phyloP scores from a whole-genome alignment of 257 asterid species.

The Leptodermis oblonga region DNA sequence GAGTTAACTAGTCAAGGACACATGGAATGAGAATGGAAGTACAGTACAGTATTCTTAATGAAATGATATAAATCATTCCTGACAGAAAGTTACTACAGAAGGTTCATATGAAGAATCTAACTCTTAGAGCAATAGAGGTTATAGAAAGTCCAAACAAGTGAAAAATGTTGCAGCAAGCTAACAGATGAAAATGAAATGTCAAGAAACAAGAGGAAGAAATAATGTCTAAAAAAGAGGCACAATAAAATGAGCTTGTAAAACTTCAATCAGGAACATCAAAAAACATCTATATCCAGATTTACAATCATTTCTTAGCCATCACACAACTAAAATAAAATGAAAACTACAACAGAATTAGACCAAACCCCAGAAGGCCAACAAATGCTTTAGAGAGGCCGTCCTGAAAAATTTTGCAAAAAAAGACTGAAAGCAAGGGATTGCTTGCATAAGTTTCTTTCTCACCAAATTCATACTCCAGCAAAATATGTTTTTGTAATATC shows the following conservation, averaged over 20 bases:
- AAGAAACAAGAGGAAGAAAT: neutral
- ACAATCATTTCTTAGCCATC: no score
- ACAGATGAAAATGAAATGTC: neutral
- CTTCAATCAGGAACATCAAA: neutral
- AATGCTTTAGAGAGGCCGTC: neutral
- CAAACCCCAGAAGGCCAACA: neutral
- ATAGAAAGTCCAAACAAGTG: neutral
- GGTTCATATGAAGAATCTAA: neutral
- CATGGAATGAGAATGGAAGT: neutral
- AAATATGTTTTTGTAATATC: no score
- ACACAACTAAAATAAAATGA: no score
- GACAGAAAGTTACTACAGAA: neutral
- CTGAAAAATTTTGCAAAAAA: neutral
- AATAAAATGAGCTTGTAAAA: neutral
- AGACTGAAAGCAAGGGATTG: neutral
- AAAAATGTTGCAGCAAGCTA: neutral
- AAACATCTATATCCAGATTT: no score
- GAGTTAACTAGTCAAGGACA: neutral
- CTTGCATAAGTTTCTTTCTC: neutral
- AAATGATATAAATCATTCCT: neutral
- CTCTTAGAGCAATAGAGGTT: neutral
- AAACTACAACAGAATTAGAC: no score
- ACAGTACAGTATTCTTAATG: neutral
- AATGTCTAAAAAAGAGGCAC: neutral
- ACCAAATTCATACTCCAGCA: no score